Evolutionary conservation across 2,329 filamentous ascomycete genomes (phyloP).

Genomic region (Coniella lustricola): DNA sequence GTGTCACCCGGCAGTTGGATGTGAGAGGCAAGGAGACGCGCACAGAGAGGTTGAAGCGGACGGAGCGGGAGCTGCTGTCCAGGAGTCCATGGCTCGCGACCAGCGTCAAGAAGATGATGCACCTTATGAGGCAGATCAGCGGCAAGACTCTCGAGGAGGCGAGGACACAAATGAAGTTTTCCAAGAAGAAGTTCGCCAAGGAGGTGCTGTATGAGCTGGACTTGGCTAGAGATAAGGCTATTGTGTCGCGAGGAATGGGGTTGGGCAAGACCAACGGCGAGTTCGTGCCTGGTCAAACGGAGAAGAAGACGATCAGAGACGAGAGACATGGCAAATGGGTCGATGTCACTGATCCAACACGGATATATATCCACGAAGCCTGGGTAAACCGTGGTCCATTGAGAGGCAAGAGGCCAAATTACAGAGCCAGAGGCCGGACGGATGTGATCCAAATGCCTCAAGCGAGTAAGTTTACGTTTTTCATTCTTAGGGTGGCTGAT

Average conservation of each 20-base stretch:
- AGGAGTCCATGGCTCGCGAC: constrained; percentile 74
- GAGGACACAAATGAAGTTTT: constrained; percentile 90
- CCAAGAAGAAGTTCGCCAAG: constrained; percentile 82
- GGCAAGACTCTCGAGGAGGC: constrained; percentile 94
- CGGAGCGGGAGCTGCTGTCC: constrained; percentile 46
- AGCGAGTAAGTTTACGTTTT: constrained; percentile 54
- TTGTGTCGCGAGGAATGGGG: constrained; percentile 80
- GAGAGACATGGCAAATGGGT: constrained; percentile 70
- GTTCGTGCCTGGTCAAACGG: constrained; percentile 21
- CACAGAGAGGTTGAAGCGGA: constrained; percentile 59
- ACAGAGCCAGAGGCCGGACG: constrained; percentile 68
- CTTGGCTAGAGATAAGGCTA: constrained; percentile 71
- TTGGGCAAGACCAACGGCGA: constrained; percentile 43
- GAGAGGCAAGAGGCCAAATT: constrained; percentile 52
- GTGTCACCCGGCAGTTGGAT: constrained; percentile 61
- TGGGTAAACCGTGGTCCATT: constrained; percentile 79
- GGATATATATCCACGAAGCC: constrained; percentile 83
- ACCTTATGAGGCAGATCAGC: constrained; percentile 78
- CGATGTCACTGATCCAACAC: constrained; percentile 64
- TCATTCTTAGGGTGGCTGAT: not conserved
- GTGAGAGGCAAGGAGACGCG: constrained; percentile 46
- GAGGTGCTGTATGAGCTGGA: constrained; percentile 76
- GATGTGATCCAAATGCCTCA: constrained; percentile 63
- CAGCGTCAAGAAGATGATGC: constrained; percentile 83
- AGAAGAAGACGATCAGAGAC: constrained; percentile 63